Base-by-base conservation (phyloP, 2,329 filamentous ascomycete genomes). In the Hymenoscyphus salicellus region DNA sequence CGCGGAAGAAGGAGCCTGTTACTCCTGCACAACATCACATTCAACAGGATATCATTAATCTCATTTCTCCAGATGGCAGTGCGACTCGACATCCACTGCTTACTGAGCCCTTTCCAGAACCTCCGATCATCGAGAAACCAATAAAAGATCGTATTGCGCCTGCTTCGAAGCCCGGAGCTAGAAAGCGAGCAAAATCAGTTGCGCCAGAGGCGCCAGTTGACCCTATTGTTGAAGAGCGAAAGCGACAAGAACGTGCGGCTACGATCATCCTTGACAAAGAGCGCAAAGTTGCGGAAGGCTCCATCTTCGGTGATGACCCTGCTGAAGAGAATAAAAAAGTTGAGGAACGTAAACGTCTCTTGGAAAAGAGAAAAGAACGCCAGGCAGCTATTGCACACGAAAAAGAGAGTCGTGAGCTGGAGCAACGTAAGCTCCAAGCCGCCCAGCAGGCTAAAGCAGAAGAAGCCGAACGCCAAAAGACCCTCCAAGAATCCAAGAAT, bases 111-210 rank as follows among this genome's bases (percentile, higher is more conserved):
- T 36, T 41, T 20, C 55, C 55, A 7, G 17, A 79, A 66, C 56
- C 60, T 41, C 20, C 59, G 17, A 38, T 57, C 17, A 65, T 55
- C 16, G 64, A 61, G 20, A 28, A 60, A 10, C 84, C 79, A 20
- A 89, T 79, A 57, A 90, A 83, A 6, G 63, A 70, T 3, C 64
- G 67, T 1, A 86, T 77, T 16, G 90, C 71, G 0, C 89, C 89
- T 36, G 88, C 78, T n/a, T 92, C 74, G 17, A 92, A 72, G 3
- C 88, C 87, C 55, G 92, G 78, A 1, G 87, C 85, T 86, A 90
- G 75, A 92, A 91, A 28, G 88, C 91, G 81, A 0, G 87, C 77
- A 26, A 92, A 62, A 56, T 36, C 55, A 26, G 59, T 55, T 30
- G 55, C 62, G 52, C 59, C 43, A 20, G 17, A 62, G 10, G 58